Evolutionary conservation across 805 yeast species (phyloP), one percentile per base, ranked within the genome.

Genomic region (Wickerhamomyces silvicola): DNA sequence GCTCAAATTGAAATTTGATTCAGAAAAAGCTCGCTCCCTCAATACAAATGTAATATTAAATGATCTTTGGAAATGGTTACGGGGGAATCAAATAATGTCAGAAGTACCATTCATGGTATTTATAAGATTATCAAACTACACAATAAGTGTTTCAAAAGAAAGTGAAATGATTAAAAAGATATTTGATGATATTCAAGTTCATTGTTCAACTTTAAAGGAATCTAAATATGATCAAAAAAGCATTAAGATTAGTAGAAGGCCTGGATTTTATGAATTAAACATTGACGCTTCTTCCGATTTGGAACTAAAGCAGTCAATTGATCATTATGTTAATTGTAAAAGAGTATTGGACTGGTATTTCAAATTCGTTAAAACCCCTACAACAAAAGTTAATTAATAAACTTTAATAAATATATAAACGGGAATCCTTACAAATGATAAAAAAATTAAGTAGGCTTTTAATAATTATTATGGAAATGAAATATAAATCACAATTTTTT

Each of bases 81-180:
- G 51, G 50, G 31, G 40, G 2, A 31, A 36, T 7, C 35, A 41
- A 12, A 36, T 47, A 12, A 18, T 27, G 2, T 16, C 46, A 5
- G 42, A 41, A 21, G 52, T 38, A 1, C 55, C 55, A 17, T 50
- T 36, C 27, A 31, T 37, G 8, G 42, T 46, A 1, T 42, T 50
- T 13, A 37, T 33, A 24, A 41, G 31, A 14, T 22, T 47, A 22
- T 5, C 39, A 9, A 8, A 36, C 6, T 46, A 42, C 34, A 28
- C 38, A 1, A 33, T 40, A 8, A 35, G 24, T 17, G 25, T 23
- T 4, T 37, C 41, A 41, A 29, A 39, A 6, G 48, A 46, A 7
- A 28, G 30, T 4, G 36, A 38, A 4, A 16, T 48, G 5, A 41
- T 37, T 5, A 15, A 35, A 22, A 37, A 45, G 18, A 4, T 48